phyloP scores from a whole-genome alignment of 208 protist species.

The Crithidia mellificae region DNA sequence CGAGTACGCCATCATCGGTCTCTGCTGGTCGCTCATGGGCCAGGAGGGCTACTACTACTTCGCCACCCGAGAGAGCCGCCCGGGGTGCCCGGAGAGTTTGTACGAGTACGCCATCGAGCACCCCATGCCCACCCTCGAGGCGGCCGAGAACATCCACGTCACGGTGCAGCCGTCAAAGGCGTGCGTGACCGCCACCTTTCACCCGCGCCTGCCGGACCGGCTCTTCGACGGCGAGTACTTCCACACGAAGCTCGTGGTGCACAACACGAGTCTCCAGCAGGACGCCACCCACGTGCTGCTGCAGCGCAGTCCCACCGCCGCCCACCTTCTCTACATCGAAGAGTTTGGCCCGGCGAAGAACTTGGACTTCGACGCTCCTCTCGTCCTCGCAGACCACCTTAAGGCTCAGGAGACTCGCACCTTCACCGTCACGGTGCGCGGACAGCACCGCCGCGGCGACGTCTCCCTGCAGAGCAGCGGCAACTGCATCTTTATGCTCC shows the following conservation, averaged over 20 bases:
- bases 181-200: conserved; percentile 51
- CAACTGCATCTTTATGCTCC: conserved; percentile 64
- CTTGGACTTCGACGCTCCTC: conserved; percentile 39
- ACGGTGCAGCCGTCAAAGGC: conserved; percentile 64
- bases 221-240: conserved; percentile 84
- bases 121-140: conserved; percentile 56
- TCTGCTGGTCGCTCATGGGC: conserved; percentile 62
- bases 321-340: conserved; percentile 68
- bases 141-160: conserved; percentile 69
- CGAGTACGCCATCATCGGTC: conserved; percentile 74
- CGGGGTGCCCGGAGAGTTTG: conserved; percentile 44
- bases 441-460: conserved; percentile 59
- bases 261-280: conserved; percentile 61
- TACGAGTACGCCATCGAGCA: conserved; percentile 80
- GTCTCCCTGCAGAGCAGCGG: conserved; percentile 37
- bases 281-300: conserved; percentile 63
- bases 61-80: conserved; percentile 49
- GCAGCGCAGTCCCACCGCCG: conserved; percentile 68
- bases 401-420: conserved; percentile 41
- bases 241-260: conserved; percentile 57
- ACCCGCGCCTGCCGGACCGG: conserved; percentile 57
- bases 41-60: conserved; percentile 88
- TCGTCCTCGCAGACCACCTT: conserved; percentile 54
- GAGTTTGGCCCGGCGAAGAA: conserved; percentile 53
- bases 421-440: conserved; percentile 53